phyloP scores from a whole-genome alignment of 140 eudicot genomes.

The Flaveria floridana region DNA sequence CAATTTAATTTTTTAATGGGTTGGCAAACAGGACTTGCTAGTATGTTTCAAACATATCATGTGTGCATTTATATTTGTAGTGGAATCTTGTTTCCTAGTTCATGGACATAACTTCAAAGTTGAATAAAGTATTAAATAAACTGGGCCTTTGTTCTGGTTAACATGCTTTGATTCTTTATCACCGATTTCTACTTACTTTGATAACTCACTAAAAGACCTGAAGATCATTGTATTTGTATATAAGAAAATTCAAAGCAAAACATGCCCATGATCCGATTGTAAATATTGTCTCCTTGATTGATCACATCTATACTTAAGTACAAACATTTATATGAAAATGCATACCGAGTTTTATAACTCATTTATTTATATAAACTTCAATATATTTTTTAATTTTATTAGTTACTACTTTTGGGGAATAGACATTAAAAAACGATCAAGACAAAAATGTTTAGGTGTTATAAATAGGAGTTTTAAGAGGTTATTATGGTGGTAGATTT shows the following conservation, averaged over 20 bases:
- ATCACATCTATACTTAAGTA: conserved; percentile 1
- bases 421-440: too few relatives aligned
- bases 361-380: not conserved
- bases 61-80: conserved; percentile 23
- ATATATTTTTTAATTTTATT: not conserved
- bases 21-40: conserved; percentile 25
- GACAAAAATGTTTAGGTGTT: too few relatives aligned
- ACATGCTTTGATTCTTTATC: conserved; percentile 35
- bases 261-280: conserved; percentile 29
- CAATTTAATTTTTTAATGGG: not conserved
- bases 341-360: not conserved
- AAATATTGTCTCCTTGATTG: conserved; percentile 19
- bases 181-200: conserved; percentile 13
- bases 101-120: conserved; percentile 28
- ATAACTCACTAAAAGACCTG: conserved; percentile 10
- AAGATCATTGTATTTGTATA: not conserved
- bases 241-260: not conserved
- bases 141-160: conserved; percentile 19
- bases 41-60: conserved; percentile 35
- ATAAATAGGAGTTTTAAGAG: too few relatives aligned
- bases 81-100: conserved; percentile 34
- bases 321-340: not conserved
- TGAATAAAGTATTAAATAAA: conserved; percentile 17
- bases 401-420: not conserved
- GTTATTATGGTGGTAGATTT: too few relatives aligned